phyloP scores from a whole-genome alignment of 2,329 filamentous ascomycete species.

The Ophiocordyceps robertsii region DNA sequence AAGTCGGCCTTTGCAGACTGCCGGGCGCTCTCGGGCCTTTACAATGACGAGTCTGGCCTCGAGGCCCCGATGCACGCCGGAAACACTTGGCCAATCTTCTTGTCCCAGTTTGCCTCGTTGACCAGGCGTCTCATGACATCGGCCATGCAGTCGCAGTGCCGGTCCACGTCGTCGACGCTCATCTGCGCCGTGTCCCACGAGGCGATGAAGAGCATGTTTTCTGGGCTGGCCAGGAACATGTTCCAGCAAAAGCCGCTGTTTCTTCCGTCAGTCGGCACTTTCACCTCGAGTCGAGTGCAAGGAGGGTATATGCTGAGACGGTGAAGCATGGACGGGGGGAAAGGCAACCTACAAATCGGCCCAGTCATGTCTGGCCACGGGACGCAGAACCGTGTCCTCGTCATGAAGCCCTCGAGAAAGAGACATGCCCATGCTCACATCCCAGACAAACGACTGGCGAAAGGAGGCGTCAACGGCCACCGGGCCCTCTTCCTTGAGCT shows the following conservation, averaged over 20 bases:
- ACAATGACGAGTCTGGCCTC: neutral
- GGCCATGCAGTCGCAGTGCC: conserved; percentile 15
- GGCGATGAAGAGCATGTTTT: conserved; percentile 20
- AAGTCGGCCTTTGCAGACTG: too few species aligned
- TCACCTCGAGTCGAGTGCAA: neutral
- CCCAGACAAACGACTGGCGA: conserved; percentile 24
- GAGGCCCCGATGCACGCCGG: too few species aligned
- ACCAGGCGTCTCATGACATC: conserved; percentile 16
- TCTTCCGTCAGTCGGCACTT: neutral
- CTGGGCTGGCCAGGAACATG: conserved; percentile 19
- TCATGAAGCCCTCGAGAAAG: conserved; percentile 4
- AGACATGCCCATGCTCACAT: conserved; percentile 18
- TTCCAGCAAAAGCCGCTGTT: conserved; percentile 24
- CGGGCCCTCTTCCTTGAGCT: conserved; percentile 18
- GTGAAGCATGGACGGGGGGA: neutral
- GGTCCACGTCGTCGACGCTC: conserved; percentile 17
- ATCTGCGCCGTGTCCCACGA: conserved; percentile 27
- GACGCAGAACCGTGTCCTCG: conserved; percentile 12
- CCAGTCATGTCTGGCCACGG: conserved; percentile 21
- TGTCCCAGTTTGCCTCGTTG: conserved; percentile 14
- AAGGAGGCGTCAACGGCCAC: conserved; percentile 19
- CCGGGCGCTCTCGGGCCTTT: neutral
- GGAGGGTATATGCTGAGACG: neutral
- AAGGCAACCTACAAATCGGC: conserved; percentile 19
- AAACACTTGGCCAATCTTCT: neutral